Evolutionary conservation across 1,284 basidiomycete species (phyloP).

Genomic region (Cystobasidium slooffiae): DNA sequence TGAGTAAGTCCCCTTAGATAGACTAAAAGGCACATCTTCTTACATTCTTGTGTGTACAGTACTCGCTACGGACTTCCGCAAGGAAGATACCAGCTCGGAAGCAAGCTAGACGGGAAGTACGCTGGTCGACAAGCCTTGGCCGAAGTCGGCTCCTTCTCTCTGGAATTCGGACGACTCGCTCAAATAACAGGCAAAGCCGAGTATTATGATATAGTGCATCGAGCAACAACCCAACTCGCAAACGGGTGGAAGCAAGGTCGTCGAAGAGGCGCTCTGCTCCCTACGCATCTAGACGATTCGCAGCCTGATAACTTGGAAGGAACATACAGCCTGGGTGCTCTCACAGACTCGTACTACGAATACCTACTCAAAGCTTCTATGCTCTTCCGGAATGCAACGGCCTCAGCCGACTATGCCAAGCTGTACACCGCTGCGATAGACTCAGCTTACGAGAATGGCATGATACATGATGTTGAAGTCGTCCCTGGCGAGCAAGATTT

Average conservation of each 20-base stretch:
- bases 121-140: conserved; percentile 46
- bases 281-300: conserved; percentile 28
- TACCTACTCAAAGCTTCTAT: conserved; percentile 64
- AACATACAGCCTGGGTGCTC: conserved; percentile 17
- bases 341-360: conserved; percentile 60
- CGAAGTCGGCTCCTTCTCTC: conserved; percentile 61
- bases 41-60: conserved; percentile 46
- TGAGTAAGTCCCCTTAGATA: conserved; percentile 26
- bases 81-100: conserved; percentile 58
- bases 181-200: conserved; percentile 62
- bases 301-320: conserved; percentile 27
- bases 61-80: conserved; percentile 61
- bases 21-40: neutral
- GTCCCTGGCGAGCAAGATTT: conserved; percentile 31
- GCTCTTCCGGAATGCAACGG: conserved; percentile 51
- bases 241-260: conserved; percentile 30
- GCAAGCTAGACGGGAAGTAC: conserved; percentile 47
- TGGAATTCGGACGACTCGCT: conserved; percentile 62
- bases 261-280: conserved; percentile 9
- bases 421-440: conserved; percentile 27
- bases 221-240: conserved; percentile 26
- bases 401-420: neutral
- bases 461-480: conserved; percentile 25
- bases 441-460: conserved; percentile 19
- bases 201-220: conserved; percentile 60